Base-by-base conservation (phyloP, 345 rosid species). In the Salix udensis region DNA sequence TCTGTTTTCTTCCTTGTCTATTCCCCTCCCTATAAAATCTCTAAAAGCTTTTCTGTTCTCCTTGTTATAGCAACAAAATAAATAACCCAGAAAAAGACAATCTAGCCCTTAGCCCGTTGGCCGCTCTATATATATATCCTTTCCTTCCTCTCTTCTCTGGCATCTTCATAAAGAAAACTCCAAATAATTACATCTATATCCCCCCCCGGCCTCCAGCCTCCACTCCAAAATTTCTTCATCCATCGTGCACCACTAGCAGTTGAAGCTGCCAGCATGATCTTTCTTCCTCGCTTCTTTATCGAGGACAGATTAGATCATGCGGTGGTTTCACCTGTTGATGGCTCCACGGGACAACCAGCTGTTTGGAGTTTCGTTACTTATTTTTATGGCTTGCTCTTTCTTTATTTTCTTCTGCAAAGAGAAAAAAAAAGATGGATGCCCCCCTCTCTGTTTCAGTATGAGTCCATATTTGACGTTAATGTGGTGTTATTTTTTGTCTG, bases 231-330 rank as follows among this genome's bases (percentile, higher is more conserved):
- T 3, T 3, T 52, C 23, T 18, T 52, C 58, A 18, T 70, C 7
- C 31, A 67, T 73, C 77, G 81, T 73, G 77, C 71, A 79, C 86
- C 86, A 84, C 77, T 86, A 85, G 83, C 97, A 80, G 98, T 84
- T 94, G 97, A 94, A 94, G 98, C 98, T 94, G 98, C 97, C 98
- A 94, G 98, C 98, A 91, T 94, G 98, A 94, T 94, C 86, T 80
- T 8, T 26, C 52, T 23, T 44, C 4, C 15, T 68, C 3, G 4
- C 50, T 26, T 16, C 40, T 37, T 8, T 19, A 13, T 14, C 5
- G 68, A 67, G 87, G 86, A 72, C 53, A 60, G 82, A 58, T 80
- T 66, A 74, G 90, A 88, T 88, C 90, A 84, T 84, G 78, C 79
- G 87, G 88, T 75, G 77, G 87, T 82, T 82, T 88, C 88, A 86